Conservation (phyloP, 2,329 filamentous ascomycete genomes). For the Pseudogymnoascus sp. region DNA sequence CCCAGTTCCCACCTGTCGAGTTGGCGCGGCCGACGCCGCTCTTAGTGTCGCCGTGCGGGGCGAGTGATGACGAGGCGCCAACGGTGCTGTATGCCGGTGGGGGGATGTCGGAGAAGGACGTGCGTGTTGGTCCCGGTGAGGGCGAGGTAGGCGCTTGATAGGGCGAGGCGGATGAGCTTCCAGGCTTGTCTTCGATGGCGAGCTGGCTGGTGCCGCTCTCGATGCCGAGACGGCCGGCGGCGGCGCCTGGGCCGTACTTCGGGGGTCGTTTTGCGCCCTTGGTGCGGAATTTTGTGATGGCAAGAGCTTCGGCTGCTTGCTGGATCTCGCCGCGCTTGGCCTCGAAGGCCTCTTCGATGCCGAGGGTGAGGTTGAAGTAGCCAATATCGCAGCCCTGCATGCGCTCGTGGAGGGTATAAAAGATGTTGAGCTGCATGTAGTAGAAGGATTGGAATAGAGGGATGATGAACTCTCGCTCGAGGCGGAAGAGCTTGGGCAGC, state of each 20-base stretch:
- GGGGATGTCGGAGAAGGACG: conserved; percentile 44
- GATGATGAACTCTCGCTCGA: conserved; percentile 91
- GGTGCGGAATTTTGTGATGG: conserved; percentile 86
- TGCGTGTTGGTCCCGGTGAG: conserved; percentile 15
- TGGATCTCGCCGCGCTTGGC: conserved; percentile 83
- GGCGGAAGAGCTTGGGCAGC: conserved; percentile 77
- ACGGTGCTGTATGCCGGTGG: conserved; percentile 57
- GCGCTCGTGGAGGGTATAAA: conserved; percentile 94
- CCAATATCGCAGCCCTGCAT: conserved; percentile 98
- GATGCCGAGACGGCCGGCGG: conserved; percentile 19
- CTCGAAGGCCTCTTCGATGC: conserved; percentile 85
- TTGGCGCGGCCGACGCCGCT: conserved; percentile 31
- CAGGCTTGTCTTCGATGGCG: conserved; percentile 16
- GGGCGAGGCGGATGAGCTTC: conserved; percentile 6
- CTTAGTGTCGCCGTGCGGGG: conserved; percentile 16
- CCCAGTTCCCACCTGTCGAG: conserved; percentile 34
- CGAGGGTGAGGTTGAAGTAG: conserved; percentile 87
- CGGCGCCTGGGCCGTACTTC: conserved; percentile 10
- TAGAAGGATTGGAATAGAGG: conserved; percentile 98
- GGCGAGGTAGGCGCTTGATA: neutral
- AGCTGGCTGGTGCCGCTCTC: conserved; percentile 18
- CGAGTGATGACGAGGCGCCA: conserved; percentile 33
- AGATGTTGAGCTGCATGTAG: conserved; percentile 99
- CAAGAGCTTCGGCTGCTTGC: conserved; percentile 71
- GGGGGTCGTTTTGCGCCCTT: conserved; percentile 54